Base-by-base conservation (phyloP, 2,329 filamentous ascomycete genomes). In the Diplodia intermedia region DNA sequence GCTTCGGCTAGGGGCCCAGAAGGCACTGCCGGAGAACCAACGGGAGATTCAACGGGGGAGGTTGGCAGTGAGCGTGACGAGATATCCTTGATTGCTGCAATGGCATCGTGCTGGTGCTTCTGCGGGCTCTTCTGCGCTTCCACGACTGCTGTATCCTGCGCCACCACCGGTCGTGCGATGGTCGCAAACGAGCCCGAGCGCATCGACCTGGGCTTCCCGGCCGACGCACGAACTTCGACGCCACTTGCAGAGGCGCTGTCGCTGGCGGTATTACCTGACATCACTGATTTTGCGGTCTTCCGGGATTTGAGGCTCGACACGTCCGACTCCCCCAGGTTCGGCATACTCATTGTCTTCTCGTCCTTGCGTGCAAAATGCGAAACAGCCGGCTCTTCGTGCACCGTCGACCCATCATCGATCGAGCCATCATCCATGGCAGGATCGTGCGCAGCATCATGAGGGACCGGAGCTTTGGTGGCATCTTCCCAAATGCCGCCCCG, bases 401-500 rank as follows among this genome's bases (percentile, higher is more conserved):
- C 11, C 18, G 57, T 63, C 26, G 36, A 49, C 2, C n/a, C 38
- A 20, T 57, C 50, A 14, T 49, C 49, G 2, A 57, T 29, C 26
- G 31, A 60, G 2, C 55, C 56, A 33, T 71, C 69, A 50, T 75
- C 72, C 31, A 70, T 73, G 54, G 75, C 71, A 33, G 78, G 73
- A 3, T 62, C 47, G 60, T 33, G 73, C 69, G 54, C 49, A 15
- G 52, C 52, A 14, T 57, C 53, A 23, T 72, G 74, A 43, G 76
- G 73, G 50, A 77, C 71, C 15, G 75, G 74, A 5, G 76, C 74
- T 49, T 75, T 72, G 1, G 72, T 74, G 23, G 69, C 72, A 36
- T 67, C 56, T 63, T 29, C 79, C 88, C 88, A 99, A 23, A 98
- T 91, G 0, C 95, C 95, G 12, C 94, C 95, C 72, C 95, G 87